These are phyloP conservation scores for Protea cynaroides DNA, from an alignment of 164 flowering plant species.

Conservation along the genomic window DNA sequence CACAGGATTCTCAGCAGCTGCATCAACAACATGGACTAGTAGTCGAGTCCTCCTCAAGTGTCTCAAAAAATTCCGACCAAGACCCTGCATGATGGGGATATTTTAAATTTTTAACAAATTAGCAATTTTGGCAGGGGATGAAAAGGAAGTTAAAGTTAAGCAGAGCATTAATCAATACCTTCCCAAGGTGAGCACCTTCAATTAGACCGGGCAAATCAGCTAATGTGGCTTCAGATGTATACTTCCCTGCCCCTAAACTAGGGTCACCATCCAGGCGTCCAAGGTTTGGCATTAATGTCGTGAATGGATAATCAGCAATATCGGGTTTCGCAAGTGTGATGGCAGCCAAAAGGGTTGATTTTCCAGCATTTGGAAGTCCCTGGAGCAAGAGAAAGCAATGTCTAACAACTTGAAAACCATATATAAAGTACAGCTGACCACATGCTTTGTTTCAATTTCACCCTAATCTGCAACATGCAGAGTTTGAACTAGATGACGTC, in stretches of 20 bases:
- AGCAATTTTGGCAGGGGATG: not conserved
- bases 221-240: constrained; percentile 81
- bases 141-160: not conserved
- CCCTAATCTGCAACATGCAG: no score
- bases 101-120: constrained; percentile 3
- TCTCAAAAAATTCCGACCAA: constrained; percentile 93
- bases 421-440: not conserved
- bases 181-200: constrained; percentile 97
- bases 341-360: constrained; percentile 88
- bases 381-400: constrained; percentile 18
- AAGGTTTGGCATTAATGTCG: constrained; percentile 97
- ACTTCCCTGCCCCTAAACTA: constrained; percentile 67
- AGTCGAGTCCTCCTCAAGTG: constrained; percentile 88
- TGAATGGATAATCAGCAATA: constrained; percentile 97
- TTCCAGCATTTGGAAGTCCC: constrained; percentile 99
- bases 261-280: constrained; percentile 97
- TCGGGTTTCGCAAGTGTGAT: constrained; percentile 88
- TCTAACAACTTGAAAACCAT: constrained; percentile 1
- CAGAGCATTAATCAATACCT: constrained; percentile 40
- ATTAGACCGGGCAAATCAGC: constrained; percentile 99
- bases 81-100: constrained; percentile 53
- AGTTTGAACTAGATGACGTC: no score
- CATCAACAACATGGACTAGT: constrained; percentile 95
- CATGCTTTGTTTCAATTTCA: no score
- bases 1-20: constrained; percentile 75